Evolutionary conservation across 2,329 filamentous ascomycete species (phyloP).

Genomic region (Dryadomyces quercivorus): DNA sequence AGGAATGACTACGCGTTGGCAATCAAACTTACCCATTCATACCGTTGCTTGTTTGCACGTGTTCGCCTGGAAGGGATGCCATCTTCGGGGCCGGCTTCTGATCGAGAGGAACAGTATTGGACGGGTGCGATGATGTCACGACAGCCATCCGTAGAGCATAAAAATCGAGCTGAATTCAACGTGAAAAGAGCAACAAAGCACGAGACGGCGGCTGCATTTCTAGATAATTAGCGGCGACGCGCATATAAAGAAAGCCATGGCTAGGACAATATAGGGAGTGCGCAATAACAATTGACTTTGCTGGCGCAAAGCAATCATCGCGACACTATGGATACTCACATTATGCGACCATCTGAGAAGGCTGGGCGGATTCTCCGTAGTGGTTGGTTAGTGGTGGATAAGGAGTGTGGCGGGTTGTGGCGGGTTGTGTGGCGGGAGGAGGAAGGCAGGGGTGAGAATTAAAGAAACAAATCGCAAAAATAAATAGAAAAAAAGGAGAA

Average conservation of each 20-base stretch:
- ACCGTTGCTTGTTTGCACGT: constrained; percentile 14
- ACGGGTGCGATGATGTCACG: constrained; percentile 35
- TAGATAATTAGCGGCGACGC: not conserved
- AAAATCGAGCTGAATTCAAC: constrained; percentile 14
- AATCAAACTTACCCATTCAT: constrained; percentile 44
- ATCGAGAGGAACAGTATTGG: constrained; percentile 29
- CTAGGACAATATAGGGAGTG: not conserved
- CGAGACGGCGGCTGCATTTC: not conserved
- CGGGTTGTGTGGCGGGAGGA: constrained; percentile 5
- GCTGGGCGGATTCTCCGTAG: constrained; percentile 6
- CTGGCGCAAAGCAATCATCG: not conserved
- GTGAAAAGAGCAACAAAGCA: constrained; percentile 25
- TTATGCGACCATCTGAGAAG: constrained; percentile 3
- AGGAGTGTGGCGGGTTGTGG: constrained; percentile 8
- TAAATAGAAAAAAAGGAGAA: constrained; percentile 18
- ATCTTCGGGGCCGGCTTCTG: constrained; percentile 37
- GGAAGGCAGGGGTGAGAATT: not conserved
- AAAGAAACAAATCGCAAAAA: not conserved
- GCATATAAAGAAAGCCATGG: not conserved
- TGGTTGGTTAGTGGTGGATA: constrained; percentile 5
- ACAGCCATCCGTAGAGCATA: constrained; percentile 30
- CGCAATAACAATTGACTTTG: not conserved
- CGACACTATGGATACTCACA: not conserved
- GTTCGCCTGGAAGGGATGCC: constrained; percentile 34
- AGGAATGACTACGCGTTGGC: no score